Evolutionary conservation across 2,329 filamentous ascomycete species (phyloP).

Genomic region (Zarea fungicola): DNA sequence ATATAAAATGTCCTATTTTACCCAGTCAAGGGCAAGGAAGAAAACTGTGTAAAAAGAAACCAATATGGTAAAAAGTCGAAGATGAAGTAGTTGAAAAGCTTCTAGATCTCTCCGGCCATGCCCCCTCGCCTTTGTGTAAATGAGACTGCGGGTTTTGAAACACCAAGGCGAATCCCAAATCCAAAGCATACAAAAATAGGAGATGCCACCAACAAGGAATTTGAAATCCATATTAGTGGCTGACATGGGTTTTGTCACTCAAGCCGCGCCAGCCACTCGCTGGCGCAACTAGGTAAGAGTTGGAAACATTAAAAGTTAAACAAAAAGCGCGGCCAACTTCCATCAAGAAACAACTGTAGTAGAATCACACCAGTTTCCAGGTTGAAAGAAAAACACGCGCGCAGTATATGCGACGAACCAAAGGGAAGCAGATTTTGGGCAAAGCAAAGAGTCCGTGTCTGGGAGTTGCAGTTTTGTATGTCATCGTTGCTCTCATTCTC

Average conservation of each 20-base stretch:
- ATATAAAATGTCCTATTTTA: constrained; percentile 3
- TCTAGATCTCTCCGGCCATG: background rate
- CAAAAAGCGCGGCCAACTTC: too few species aligned
- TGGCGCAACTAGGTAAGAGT: background rate
- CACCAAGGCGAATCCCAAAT: background rate
- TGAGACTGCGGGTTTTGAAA: background rate
- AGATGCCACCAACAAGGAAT: too few species aligned
- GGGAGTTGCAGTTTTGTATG: background rate
- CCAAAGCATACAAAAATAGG: background rate
- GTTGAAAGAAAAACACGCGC: background rate
- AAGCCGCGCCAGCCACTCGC: too few species aligned
- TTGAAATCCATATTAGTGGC: background rate
- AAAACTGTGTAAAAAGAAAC: constrained; percentile 1
- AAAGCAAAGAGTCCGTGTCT: background rate
- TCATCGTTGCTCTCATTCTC: background rate
- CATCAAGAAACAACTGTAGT: too few species aligned
- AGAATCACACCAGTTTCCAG: constrained; percentile 2
- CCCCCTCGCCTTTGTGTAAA: too few species aligned
- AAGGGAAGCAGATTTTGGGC: constrained; percentile 1
- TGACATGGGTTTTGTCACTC: background rate
- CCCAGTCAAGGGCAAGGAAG: constrained; percentile 10
- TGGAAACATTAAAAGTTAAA: constrained; percentile 7
- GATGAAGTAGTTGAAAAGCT: background rate
- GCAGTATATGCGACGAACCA: constrained; percentile 13
- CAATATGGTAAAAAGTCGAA: constrained; percentile 8